A percentile compares a stretch with the other conserved stretches of the same genome.
Conservation (phyloP, 805 yeast genomes). For the Kuraishia ogatae region DNA sequence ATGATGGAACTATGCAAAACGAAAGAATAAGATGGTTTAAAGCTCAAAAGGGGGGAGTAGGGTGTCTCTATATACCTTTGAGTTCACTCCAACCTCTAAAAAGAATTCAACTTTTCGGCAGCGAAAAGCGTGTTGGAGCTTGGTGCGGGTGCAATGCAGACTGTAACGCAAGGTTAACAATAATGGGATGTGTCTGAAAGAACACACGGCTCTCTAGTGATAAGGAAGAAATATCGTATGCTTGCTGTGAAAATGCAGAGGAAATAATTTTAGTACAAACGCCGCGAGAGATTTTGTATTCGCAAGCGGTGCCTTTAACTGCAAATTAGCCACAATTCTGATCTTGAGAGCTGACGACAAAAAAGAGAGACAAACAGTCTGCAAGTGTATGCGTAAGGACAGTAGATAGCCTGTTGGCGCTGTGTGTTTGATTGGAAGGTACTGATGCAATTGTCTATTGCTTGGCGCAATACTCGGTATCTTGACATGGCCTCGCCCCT, state of each 20-base stretch:
- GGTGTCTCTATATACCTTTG: not conserved
- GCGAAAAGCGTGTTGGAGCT: not conserved
- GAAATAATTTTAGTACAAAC: not conserved
- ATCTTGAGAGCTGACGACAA: not conserved
- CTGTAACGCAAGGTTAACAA: not conserved
- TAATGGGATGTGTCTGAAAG: not conserved
- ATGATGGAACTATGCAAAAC: not conserved
- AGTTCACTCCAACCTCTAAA: not conserved
- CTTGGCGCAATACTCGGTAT: not conserved
- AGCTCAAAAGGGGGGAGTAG: not conserved
- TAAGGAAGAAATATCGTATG: not conserved
- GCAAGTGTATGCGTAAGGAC: too few relatives aligned
- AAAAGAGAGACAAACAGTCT: too few relatives aligned
- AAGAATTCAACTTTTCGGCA: not conserved
- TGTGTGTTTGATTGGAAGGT: not conserved
- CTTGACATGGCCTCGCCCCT: not conserved
- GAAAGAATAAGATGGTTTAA: too few relatives aligned
- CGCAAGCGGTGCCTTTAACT: not conserved
- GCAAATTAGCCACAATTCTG: not conserved
- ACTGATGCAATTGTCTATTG: not conserved
- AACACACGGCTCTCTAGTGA: not conserved
- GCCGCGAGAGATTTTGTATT: not conserved
- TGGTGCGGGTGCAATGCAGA: not conserved
- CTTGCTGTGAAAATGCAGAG: not conserved
- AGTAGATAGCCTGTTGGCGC: not conserved